These are phyloP conservation scores for Astrothelium subdiscretum DNA, from an alignment of 495 filamentous ascomycete species.

Conservation along the genomic window DNA sequence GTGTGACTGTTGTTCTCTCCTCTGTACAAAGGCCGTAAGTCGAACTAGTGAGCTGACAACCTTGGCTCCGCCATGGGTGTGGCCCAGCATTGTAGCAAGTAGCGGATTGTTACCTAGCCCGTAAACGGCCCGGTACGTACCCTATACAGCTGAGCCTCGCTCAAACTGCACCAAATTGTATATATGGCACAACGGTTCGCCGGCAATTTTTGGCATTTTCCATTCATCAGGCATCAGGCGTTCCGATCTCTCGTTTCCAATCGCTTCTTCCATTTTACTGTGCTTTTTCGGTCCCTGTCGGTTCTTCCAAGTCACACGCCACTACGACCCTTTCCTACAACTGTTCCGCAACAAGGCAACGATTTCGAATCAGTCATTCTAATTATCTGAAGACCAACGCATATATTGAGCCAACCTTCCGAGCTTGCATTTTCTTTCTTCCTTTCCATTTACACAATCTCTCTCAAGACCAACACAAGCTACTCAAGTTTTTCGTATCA, in stretches of 20 bases:
- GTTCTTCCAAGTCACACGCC: background rate
- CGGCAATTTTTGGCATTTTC: background rate
- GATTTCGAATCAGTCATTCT: background rate
- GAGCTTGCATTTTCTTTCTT: background rate
- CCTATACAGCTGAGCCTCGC: slow-evolving; percentile 2
- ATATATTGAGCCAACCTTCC: background rate
- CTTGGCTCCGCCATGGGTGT: background rate
- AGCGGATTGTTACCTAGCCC: background rate
- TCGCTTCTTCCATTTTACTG: background rate
- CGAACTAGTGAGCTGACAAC: background rate
- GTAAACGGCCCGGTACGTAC: background rate
- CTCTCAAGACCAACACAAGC: background rate
- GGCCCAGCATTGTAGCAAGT: background rate
- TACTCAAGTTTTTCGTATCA: background rate
- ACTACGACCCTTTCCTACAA: background rate
- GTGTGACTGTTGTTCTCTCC: background rate
- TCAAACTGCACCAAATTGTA: background rate
- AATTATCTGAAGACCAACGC: background rate
- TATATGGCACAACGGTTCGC: slow-evolving; percentile 1
- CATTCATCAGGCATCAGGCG: background rate
- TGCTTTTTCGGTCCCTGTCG: background rate
- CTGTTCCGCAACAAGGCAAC: background rate
- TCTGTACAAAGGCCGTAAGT: background rate
- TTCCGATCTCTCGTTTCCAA: background rate
- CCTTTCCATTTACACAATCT: background rate